Conservation (phyloP, 106 monocot genomes). For the Xerophyta viscosa region DNA sequence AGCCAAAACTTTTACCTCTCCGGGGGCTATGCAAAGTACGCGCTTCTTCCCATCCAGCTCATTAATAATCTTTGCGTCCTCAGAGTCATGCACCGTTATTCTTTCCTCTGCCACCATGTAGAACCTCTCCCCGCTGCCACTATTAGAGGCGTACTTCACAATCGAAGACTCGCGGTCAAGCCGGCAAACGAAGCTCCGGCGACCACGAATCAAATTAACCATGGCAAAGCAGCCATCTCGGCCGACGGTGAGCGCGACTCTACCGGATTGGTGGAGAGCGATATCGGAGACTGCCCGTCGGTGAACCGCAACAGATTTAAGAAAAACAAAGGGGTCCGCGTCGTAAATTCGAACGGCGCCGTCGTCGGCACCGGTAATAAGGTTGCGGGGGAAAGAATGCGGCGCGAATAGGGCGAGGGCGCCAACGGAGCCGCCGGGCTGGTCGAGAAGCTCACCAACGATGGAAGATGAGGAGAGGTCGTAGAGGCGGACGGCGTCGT, state of each 20-base stretch:
- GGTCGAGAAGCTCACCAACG: slow-evolving; percentile 59
- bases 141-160: slow-evolving; percentile 47
- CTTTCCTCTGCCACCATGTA: slow-evolving; percentile 54
- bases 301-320: slow-evolving; percentile 41
- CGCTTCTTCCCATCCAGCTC: slow-evolving; percentile 42
- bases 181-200: slow-evolving; percentile 64
- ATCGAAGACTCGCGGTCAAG: slow-evolving; percentile 58
- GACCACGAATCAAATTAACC: slow-evolving; percentile 72
- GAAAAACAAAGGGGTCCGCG: slow-evolving; percentile 72
- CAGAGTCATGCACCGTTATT: slow-evolving; percentile 54
- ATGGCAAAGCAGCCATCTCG: slow-evolving; percentile 62
- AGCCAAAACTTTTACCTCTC: slow-evolving; percentile 34
- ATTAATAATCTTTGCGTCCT: slow-evolving; percentile 61
- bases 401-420: slow-evolving; percentile 56
- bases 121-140: slow-evolving; percentile 44
- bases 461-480: slow-evolving; percentile 65
- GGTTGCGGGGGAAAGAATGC: slow-evolving; percentile 67
- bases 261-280: slow-evolving; percentile 70
- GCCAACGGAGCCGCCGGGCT: slow-evolving; percentile 43
- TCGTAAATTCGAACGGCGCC: slow-evolving; percentile 78
- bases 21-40: slow-evolving; percentile 53
- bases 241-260: slow-evolving; percentile 69
- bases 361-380: slow-evolving; percentile 60
- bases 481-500: slow-evolving; percentile 85
- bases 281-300: slow-evolving; percentile 43